A percentile compares a stretch with the other conserved stretches of the same genome.
These are phyloP conservation scores for Oryza meridionalis DNA, from an alignment of 176 grass and related monocot species.

Conservation along the genomic window DNA sequence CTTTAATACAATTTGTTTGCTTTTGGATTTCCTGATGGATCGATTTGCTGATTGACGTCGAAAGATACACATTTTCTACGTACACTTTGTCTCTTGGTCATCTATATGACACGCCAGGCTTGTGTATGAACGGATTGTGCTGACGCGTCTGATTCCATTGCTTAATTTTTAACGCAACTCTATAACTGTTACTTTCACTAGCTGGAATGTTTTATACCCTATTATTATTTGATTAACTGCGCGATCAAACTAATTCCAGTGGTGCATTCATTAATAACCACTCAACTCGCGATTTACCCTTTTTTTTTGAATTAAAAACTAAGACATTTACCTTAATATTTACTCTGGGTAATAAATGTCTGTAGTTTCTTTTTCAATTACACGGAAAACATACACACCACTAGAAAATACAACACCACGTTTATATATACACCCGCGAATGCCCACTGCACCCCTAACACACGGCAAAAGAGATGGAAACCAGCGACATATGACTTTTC, in stretches of 20 bases:
- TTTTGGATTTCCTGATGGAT: conserved; percentile 20
- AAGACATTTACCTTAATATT: too few relatives aligned
- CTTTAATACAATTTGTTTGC: conserved; percentile 3
- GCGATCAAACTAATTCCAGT: not conserved
- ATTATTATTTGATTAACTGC: not conserved
- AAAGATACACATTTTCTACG: conserved; percentile 35
- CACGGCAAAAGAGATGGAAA: too few relatives aligned
- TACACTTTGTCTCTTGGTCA: not conserved
- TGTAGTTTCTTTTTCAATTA: too few relatives aligned
- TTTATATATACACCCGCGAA: too few relatives aligned
- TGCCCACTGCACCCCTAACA: too few relatives aligned
- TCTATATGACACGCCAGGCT: conserved; percentile 6
- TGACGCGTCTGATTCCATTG: conserved; percentile 40
- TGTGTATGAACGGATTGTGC: conserved; percentile 3
- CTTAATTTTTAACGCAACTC: conserved; percentile 6
- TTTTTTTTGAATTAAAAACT: too few relatives aligned
- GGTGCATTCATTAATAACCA: not conserved
- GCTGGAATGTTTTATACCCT: not conserved
- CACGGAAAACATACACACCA: too few relatives aligned
- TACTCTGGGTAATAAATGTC: too few relatives aligned
- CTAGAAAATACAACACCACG: too few relatives aligned
- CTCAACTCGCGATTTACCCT: not conserved
- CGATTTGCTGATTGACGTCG: conserved; percentile 26
- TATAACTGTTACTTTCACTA: not conserved
- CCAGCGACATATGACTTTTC: too few relatives aligned